Evolutionary conservation across 768 basidiomycete genomes (phyloP).

Genomic region (Pulveroboletus ravenelii): DNA sequence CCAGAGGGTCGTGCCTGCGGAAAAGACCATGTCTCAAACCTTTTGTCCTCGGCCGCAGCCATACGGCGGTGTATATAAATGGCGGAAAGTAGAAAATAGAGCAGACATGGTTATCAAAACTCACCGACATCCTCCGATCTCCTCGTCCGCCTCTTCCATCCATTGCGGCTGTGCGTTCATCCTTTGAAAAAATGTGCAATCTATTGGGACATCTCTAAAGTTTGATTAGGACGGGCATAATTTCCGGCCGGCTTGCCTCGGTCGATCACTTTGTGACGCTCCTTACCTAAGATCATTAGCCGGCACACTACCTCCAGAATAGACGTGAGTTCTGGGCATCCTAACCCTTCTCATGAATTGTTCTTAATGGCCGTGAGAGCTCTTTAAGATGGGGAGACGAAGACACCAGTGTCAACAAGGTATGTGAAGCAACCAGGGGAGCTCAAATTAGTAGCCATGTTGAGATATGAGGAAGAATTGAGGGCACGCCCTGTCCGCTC

Average conservation of each 20-base stretch:
- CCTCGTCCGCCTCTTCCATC: background rate
- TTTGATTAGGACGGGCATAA: background rate
- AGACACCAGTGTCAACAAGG: background rate
- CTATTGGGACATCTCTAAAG: background rate
- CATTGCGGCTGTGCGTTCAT: background rate
- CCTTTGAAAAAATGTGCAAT: background rate
- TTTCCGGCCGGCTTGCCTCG: background rate
- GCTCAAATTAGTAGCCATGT: background rate
- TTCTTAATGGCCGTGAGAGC: background rate
- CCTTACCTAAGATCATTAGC: background rate
- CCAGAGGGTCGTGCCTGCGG: background rate
- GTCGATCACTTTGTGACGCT: background rate
- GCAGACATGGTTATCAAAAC: background rate
- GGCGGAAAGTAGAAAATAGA: background rate
- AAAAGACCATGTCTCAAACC: background rate
- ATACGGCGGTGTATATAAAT: background rate
- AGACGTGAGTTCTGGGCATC: background rate
- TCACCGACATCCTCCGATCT: background rate
- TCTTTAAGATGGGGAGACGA: background rate
- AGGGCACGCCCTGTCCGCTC: background rate
- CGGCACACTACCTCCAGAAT: background rate
- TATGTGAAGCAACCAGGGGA: slow-evolving; percentile 5
- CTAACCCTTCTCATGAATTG: background rate
- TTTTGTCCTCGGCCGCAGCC: background rate
- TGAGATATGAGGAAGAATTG: background rate